Base-by-base conservation (phyloP, 2,329 filamentous ascomycete species). In the Clonostachys solani region DNA sequence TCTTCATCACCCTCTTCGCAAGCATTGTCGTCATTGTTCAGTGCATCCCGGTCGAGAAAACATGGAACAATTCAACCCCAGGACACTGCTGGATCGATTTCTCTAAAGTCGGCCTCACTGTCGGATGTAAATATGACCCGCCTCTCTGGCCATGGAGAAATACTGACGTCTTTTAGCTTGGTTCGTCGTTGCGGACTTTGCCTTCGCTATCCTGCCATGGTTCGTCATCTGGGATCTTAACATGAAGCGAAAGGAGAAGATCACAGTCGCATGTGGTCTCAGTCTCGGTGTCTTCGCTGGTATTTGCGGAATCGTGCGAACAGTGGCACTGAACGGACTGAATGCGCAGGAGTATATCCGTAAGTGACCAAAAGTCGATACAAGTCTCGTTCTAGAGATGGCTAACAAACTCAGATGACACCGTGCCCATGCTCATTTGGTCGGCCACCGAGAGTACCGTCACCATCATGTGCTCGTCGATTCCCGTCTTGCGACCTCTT, bases 21-120 rank as follows among this genome's bases (percentile, higher is more conserved):
- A 54, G 54, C n/a, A 41, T 60, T 3, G 53, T 60, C n/a, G 51
- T 55, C 13, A 62, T 60, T 51, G 50, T 61, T 7, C 54, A 54
- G 33, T 61, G 58, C 42, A 50, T 50, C 37, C 59, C 59, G 0
- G 43, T 61, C 18, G 42, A 55, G 35, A 59, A 58, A 51, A 50
- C 51, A 5, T 62, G 60, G 49, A 47, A 55, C 9, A 45, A 42
- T 6, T 40, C 47, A 3, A 46, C 52, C 3, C 40, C 48, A 9
- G 59, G 59, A 8, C 54, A 51, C 7, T 62, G 60, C 48, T 55
- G 50, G 47, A 47, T 53, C 23, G 48, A 47, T 40, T 51, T 51
- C 44, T 38, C 49, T 17, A 49, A 35, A 18, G 35, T 50, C 33
- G 48, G 50, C n/a, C 29, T 50, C 33, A 33, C 43, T 29, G 23